Conservation (phyloP, 768 basidiomycete species). For the Suillus variegatus region DNA sequence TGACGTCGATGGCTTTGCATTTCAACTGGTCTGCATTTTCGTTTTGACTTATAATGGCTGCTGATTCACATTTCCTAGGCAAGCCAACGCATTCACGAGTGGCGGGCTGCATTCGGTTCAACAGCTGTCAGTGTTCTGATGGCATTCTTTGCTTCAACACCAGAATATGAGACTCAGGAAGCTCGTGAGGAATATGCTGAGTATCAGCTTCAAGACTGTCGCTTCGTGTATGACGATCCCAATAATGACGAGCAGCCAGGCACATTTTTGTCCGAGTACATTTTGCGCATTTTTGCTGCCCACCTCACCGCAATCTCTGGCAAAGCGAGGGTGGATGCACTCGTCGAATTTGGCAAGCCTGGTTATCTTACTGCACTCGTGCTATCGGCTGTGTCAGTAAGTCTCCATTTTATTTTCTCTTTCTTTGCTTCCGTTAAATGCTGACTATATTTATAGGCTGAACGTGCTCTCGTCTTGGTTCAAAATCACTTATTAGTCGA, state of each 20-base stretch:
- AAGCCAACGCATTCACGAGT: slow-evolving; percentile 9
- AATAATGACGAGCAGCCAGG: neutral
- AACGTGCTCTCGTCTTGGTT: too few species aligned
- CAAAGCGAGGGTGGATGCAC: neutral
- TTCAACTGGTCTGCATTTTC: too few species aligned
- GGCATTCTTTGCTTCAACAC: slow-evolving; percentile 7
- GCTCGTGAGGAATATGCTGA: neutral
- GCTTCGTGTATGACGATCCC: slow-evolving; percentile 10
- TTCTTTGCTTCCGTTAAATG: too few species aligned
- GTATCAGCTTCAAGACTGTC: neutral
- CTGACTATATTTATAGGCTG: too few species aligned
- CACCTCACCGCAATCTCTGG: slow-evolving; percentile 6
- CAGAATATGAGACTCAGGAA: neutral
- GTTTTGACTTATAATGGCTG: too few species aligned
- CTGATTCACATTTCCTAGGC: too few species aligned
- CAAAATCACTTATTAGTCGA: too few species aligned
- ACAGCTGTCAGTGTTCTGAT: slow-evolving; percentile 11
- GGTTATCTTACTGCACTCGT: slow-evolving; percentile 1
- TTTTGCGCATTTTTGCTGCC: slow-evolving; percentile 4
- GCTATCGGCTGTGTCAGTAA: too few species aligned
- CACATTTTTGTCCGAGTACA: slow-evolving; percentile 5
- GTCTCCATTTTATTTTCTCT: too few species aligned
- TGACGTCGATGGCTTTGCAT: too few species aligned
- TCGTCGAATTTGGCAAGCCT: neutral
- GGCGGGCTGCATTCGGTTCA: slow-evolving; percentile 12